Percentiles rank a stretch among this genome's conserved stretches.
These are phyloP conservation scores for Saccharomycopsis crataegensis DNA, from an alignment of 1,139 yeast species.

Conservation along the genomic window DNA sequence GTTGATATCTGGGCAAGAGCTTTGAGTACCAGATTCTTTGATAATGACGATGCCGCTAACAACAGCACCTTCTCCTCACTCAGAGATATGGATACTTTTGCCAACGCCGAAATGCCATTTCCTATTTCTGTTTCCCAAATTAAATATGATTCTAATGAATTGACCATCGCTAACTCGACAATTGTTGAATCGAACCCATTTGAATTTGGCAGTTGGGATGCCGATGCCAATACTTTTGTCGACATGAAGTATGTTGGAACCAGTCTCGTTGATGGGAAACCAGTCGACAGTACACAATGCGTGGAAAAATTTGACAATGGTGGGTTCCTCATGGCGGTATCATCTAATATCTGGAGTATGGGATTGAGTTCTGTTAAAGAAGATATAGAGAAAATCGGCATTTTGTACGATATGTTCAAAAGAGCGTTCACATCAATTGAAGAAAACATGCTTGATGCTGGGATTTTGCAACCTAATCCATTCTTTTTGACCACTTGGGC, in stretches of 20 bases:
- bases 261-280: constrained; percentile 30
- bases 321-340: constrained; percentile 63
- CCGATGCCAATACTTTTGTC: constrained; percentile 58
- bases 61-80: constrained; percentile 40
- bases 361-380: not conserved
- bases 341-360: constrained; percentile 51
- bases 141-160: constrained; percentile 44
- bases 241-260: constrained; percentile 64
- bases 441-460: not conserved
- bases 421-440: not conserved
- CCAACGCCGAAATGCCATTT: constrained; percentile 47
- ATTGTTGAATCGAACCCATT: constrained; percentile 74
- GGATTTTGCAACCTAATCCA: constrained; percentile 55
- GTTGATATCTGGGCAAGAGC: constrained; percentile 95
- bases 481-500: constrained; percentile 41
- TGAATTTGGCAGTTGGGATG: constrained; percentile 90
- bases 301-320: constrained; percentile 68
- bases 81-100: constrained; percentile 37
- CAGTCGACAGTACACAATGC: constrained; percentile 35
- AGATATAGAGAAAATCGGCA: not conserved
- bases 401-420: not conserved
- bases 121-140: constrained; percentile 77
- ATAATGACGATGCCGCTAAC: not conserved
- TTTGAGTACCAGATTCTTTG: constrained; percentile 56
- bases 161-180: constrained; percentile 55